phyloP scores from a whole-genome alignment of 805 yeast genomes.

The Metschnikowia arizonensis region DNA sequence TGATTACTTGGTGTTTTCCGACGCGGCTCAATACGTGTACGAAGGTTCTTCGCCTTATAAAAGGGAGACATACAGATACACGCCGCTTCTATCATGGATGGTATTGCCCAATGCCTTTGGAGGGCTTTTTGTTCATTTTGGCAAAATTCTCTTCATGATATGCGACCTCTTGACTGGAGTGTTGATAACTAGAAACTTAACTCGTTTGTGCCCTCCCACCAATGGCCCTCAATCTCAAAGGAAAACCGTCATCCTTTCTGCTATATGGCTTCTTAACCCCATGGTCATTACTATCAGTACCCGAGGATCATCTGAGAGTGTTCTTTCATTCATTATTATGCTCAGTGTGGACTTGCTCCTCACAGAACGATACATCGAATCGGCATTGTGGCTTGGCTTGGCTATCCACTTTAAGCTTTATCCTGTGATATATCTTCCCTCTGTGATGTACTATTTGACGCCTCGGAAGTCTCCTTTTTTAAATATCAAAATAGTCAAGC shows the following conservation, averaged over 20 bases:
- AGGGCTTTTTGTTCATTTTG: slow-evolving; percentile 51
- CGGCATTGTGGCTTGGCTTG: slow-evolving; percentile 57
- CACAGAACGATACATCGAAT: slow-evolving; percentile 19
- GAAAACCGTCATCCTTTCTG: slow-evolving; percentile 29
- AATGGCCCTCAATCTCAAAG: slow-evolving; percentile 2
- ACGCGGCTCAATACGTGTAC: slow-evolving; percentile 74
- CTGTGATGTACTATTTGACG: slow-evolving; percentile 48
- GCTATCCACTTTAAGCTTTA: slow-evolving; percentile 88
- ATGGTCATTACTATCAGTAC: slow-evolving; percentile 92
- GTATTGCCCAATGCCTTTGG: slow-evolving; percentile 62
- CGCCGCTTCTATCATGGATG: slow-evolving; percentile 86
- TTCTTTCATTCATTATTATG: slow-evolving; percentile 74
- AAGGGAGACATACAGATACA: slow-evolving; percentile 88
- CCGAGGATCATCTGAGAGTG: slow-evolving; percentile 89
- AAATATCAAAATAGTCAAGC: slow-evolving; percentile 20
- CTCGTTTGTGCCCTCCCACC: neutral
- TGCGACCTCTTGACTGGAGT: slow-evolving; percentile 82
- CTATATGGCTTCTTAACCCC: slow-evolving; percentile 88
- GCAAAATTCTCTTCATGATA: slow-evolving; percentile 70
- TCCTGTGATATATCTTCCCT: slow-evolving; percentile 84
- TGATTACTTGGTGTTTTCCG: slow-evolving; percentile 90
- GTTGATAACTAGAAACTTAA: slow-evolving; percentile 27
- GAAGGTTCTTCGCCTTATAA: slow-evolving; percentile 64
- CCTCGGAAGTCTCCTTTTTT: slow-evolving; percentile 20
- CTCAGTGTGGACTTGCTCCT: slow-evolving; percentile 35